Evolutionary conservation across 176 grass and related monocot genomes (phyloP), one percentile per base, ranked within the genome.

Genomic region (Phyllostachys edulis): DNA sequence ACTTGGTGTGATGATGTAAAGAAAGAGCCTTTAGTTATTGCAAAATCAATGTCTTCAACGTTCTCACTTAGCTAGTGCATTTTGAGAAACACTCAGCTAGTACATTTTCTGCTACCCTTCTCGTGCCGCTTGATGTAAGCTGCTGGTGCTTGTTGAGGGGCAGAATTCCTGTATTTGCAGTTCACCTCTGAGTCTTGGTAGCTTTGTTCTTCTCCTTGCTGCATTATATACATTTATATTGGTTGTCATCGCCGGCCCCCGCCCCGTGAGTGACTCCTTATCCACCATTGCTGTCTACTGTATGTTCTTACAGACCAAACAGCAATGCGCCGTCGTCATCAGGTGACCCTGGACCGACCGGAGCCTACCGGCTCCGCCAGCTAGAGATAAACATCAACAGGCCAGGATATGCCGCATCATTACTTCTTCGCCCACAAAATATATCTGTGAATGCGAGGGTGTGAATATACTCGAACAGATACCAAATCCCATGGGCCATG

Each of bases 401-500:
- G 61, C 41, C 44, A 23, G 6, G 34, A 4, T 17, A 37, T 59
- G 23, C 51, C 16, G 27, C 32, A 14, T 13, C 23, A 51, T 34
- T 6, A 51, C 38, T 63, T 63, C 76, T 44, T 65, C 69, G 15
- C 56, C 3, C 13, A 8, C 38, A 14, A 42, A 20, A 51, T 14
- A 54, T 10, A 67, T 20, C 50, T 46, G 7, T 51, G 36, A 47
- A 5, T 6, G 7, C 20, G 76, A 55, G 66, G 32, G 44, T 13
- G 21, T 57, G 80, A 82, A 89, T 89, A 89, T 90, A 42, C 83
- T 24, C 0, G 23, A 24, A 2, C 18, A 38, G 54, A 90, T 86
- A 36, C 88, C 55, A 8, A 15, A 51, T 50, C 34, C 71, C 41
- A 6, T 18, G 29, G 6, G 37, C 34, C 47, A 20, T 63, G n/a